Evolutionary conservation across 169 alveolate species (phyloP).

Genomic region (Plasmodium reichenowi): DNA sequence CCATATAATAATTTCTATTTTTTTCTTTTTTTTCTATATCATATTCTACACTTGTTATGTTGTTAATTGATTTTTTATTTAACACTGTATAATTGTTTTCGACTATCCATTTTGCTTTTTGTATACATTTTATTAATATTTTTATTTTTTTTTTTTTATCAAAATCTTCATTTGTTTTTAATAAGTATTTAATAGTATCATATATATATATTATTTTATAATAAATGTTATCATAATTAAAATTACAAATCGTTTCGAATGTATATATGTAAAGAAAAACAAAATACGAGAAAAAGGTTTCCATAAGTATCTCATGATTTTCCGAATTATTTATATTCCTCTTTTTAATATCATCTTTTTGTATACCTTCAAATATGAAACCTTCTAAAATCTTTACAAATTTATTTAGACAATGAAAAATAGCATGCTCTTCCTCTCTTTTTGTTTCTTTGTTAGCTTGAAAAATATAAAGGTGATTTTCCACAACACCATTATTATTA

Average conservation of each 20-base stretch:
- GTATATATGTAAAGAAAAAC: slow-evolving; percentile 45
- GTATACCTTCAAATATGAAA: slow-evolving; percentile 3
- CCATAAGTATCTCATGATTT: neutral
- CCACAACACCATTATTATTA: too few species aligned
- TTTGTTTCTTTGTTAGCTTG: neutral
- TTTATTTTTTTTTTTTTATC: neutral
- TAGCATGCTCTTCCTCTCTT: neutral
- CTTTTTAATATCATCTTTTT: neutral
- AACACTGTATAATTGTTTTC: neutral
- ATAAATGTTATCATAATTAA: neutral
- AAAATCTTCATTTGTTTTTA: neutral
- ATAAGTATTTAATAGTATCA: slow-evolving; percentile 11
- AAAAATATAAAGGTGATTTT: too few species aligned
- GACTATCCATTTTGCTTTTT: slow-evolving; percentile 9
- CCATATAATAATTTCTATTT: neutral
- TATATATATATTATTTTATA: slow-evolving; percentile 9
- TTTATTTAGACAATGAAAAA: slow-evolving; percentile 26
- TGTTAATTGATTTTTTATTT: too few species aligned
- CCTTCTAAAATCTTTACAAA: slow-evolving; percentile 21
- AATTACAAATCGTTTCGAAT: slow-evolving; percentile 7
- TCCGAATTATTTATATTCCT: neutral
- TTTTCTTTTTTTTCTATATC: too few species aligned
- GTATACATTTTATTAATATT: slow-evolving; percentile 13
- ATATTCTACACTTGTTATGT: too few species aligned
- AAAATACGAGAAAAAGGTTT: slow-evolving; percentile 26